Evolutionary conservation across 306 rosid genomes (phyloP).

Genomic region (Quercus dentata): DNA sequence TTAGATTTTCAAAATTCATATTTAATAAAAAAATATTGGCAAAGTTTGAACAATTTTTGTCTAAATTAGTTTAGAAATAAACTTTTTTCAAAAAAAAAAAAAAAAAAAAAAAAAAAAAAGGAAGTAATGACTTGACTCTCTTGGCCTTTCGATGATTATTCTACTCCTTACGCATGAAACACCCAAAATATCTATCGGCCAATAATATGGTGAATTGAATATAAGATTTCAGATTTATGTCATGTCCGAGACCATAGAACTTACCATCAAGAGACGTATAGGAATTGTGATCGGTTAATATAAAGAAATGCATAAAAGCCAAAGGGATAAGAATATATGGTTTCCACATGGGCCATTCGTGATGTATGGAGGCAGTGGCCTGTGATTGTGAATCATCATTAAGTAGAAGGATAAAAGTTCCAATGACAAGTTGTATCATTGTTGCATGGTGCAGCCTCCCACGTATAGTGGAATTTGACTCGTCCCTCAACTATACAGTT

Average conservation of each 20-base stretch:
- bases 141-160: no score
- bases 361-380: not conserved
- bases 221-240: no score
- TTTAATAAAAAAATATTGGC: no score
- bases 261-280: not conserved
- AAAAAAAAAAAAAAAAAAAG: no score
- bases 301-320: not conserved
- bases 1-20: no score
- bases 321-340: not conserved
- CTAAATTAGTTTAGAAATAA: no score
- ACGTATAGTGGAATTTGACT: not conserved
- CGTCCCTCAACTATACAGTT: not conserved
- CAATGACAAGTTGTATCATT: not conserved
- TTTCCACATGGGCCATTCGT: constrained; percentile 24
- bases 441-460: not conserved
- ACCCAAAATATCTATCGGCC: no score
- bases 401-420: not conserved
- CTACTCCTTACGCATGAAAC: no score
- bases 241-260: no score
- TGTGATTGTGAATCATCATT: not conserved
- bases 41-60: no score
- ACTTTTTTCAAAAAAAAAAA: not conserved
- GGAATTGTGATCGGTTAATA: not conserved
- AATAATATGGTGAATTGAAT: no score
- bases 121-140: no score